phyloP scores from a whole-genome alignment of 179 eudicot genomes.

The Camellia oleifera region DNA sequence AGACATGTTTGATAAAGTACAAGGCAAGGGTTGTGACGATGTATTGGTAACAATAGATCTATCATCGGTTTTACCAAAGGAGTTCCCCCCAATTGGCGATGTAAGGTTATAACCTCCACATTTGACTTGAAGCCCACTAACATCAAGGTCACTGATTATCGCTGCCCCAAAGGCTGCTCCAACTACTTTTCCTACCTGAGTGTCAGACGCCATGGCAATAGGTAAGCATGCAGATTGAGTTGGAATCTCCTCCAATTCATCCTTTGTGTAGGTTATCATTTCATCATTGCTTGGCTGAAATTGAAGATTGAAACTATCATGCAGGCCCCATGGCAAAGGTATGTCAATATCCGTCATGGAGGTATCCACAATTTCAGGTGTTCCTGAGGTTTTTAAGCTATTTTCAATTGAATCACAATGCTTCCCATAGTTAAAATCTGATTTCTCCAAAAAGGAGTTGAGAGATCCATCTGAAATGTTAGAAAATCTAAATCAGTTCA shows the following conservation, averaged over 20 bases:
- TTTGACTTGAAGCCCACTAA: slow-evolving; percentile 12
- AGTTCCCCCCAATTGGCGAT: slow-evolving; percentile 18
- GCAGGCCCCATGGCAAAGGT: slow-evolving; percentile 18
- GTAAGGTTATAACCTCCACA: slow-evolving; percentile 6
- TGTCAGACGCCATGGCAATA: slow-evolving; percentile 12
- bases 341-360: slow-evolving; percentile 15
- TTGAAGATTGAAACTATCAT: slow-evolving; percentile 24
- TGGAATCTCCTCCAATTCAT: slow-evolving; percentile 25
- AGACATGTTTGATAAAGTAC: slow-evolving; percentile 18
- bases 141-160: slow-evolving; percentile 17
- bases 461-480: slow-evolving; percentile 25
- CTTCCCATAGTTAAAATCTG: slow-evolving; percentile 5
- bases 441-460: slow-evolving; percentile 8
- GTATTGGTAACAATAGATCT: slow-evolving; percentile 22
- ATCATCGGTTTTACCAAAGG: slow-evolving; percentile 25
- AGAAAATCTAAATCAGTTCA: not conserved
- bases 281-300: slow-evolving; percentile 20
- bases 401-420: slow-evolving; percentile 1
- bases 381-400: slow-evolving; percentile 8
- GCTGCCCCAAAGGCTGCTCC: slow-evolving; percentile 20
- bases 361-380: slow-evolving; percentile 13
- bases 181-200: slow-evolving; percentile 25
- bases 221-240: slow-evolving; percentile 19
- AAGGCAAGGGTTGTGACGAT: slow-evolving; percentile 28
- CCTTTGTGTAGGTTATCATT: slow-evolving; percentile 16